phyloP scores from a whole-genome alignment of 768 basidiomycete genomes.

The Coprinopsis marcescibilis region DNA sequence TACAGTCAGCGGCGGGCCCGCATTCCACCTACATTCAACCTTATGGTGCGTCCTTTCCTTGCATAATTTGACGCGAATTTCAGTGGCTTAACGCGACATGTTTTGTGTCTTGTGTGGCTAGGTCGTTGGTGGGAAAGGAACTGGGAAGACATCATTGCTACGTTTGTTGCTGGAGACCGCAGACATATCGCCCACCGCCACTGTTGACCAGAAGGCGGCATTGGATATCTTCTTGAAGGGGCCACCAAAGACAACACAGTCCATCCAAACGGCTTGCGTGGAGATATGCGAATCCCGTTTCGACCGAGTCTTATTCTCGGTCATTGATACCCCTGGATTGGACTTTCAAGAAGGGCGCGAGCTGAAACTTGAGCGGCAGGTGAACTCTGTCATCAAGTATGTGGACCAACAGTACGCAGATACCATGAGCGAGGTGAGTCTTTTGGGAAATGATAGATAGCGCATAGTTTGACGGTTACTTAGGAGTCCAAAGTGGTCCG shows the following conservation, averaged over 20 bases:
- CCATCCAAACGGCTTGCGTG: conserved; percentile 62
- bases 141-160: conserved; percentile 81
- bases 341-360: conserved; percentile 72
- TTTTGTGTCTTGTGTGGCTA: conserved; percentile 22
- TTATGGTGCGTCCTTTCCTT: conserved; percentile 71
- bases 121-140: conserved; percentile 78
- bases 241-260: conserved; percentile 51
- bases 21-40: conserved; percentile 73
- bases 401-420: conserved; percentile 78
- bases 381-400: conserved; percentile 68
- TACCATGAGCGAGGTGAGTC: conserved; percentile 75
- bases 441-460: conserved; percentile 2
- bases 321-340: conserved; percentile 82
- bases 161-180: conserved; percentile 80
- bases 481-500: conserved; percentile 88
- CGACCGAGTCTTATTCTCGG: conserved; percentile 72
- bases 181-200: conserved; percentile 73
- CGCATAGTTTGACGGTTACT: conserved; percentile 4
- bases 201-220: conserved; percentile 61
- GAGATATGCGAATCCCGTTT: conserved; percentile 83
- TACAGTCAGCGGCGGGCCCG: conserved; percentile 61
- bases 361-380: conserved; percentile 74
- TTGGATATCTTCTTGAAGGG: conserved; percentile 63
- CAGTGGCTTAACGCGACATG: conserved; percentile 6
- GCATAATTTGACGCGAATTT: conserved; percentile 1